A percentile compares a stretch with the other conserved stretches of the same genome.
Evolutionary conservation across 1,284 basidiomycete genomes (phyloP).

Genomic region (Marasmius oreades): DNA sequence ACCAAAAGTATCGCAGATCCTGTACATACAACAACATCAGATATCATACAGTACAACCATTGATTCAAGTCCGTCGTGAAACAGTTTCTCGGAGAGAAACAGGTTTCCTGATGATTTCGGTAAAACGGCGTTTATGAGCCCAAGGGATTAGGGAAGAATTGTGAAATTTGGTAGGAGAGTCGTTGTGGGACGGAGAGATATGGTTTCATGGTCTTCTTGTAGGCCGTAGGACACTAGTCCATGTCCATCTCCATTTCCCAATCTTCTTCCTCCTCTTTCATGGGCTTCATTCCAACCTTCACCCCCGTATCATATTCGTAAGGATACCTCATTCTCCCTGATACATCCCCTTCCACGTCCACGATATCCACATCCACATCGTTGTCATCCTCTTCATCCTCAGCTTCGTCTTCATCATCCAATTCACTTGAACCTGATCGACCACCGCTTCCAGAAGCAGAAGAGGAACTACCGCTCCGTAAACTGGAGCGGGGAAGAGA

Average conservation of each 20-base stretch:
- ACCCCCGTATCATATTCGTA: neutral
- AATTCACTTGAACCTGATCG: neutral
- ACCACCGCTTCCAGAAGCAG: neutral
- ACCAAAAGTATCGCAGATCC: neutral
- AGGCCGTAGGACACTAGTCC: conserved; percentile 19
- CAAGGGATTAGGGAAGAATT: neutral
- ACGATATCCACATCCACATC: neutral
- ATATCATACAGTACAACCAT: neutral
- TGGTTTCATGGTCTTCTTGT: neutral
- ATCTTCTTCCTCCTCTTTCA: conserved; percentile 12
- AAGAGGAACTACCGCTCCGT: conserved; percentile 2
- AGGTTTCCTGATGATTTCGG: neutral
- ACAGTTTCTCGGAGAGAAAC: neutral
- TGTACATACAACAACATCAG: neutral
- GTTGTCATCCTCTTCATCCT: conserved; percentile 1
- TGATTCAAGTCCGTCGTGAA: neutral
- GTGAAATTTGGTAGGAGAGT: neutral
- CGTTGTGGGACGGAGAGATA: neutral
- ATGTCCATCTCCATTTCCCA: conserved; percentile 42
- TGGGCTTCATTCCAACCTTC: conserved; percentile 5
- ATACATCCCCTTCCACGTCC: neutral
- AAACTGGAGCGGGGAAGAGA: neutral
- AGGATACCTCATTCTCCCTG: neutral
- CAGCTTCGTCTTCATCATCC: conserved; percentile 1
- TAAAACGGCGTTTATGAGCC: too few species aligned